Evolutionary conservation across 2,329 filamentous ascomycete genomes (phyloP).

Genomic region (Claviceps quebecensis): DNA sequence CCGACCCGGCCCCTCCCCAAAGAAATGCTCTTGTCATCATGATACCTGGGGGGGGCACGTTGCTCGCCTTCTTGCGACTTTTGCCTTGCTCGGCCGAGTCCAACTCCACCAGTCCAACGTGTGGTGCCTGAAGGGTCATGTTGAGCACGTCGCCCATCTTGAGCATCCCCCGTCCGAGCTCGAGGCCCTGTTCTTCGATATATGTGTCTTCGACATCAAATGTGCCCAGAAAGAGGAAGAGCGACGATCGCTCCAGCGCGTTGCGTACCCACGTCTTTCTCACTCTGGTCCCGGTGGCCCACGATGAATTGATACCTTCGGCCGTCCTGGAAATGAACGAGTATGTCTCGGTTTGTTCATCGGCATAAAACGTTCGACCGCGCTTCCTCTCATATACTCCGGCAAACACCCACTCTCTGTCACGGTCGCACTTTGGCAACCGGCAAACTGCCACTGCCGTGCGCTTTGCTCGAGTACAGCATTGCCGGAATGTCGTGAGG

Average conservation of each 20-base stretch:
- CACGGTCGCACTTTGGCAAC: neutral
- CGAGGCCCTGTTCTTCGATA: neutral
- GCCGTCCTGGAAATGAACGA: neutral
- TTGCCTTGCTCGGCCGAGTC: neutral
- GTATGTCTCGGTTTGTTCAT: neutral
- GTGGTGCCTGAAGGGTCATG: neutral
- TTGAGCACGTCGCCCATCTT: neutral
- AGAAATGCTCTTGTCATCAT: neutral
- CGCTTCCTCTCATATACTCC: neutral
- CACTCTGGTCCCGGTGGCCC: neutral
- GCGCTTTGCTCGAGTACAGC: neutral
- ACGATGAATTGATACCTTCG: neutral
- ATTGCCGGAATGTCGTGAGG: constrained; percentile 2
- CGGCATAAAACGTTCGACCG: neutral
- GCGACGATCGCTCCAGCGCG: neutral
- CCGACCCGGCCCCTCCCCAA: neutral
- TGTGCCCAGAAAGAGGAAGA: neutral
- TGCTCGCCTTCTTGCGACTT: neutral
- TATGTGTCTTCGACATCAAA: too few species aligned
- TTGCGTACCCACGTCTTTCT: neutral
- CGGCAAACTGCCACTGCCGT: neutral
- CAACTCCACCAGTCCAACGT: neutral
- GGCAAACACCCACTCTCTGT: neutral
- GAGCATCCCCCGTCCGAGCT: neutral
- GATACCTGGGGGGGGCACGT: too few species aligned